Evolutionary conservation across 1,139 yeast species (phyloP), one percentile per base, ranked within the genome.

Genomic region (Hyphopichia khmerensis): DNA sequence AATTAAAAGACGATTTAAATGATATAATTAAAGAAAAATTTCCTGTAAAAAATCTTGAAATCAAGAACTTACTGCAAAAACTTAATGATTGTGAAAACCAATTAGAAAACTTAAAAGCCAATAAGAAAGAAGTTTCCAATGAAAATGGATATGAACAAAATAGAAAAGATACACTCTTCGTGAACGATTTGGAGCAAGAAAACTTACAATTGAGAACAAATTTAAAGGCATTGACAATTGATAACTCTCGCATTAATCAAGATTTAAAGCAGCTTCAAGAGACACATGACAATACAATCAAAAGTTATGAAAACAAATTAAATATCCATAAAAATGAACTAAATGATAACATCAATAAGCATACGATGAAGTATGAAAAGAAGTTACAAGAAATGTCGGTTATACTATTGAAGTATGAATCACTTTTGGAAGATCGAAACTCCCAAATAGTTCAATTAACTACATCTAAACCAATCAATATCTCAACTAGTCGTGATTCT

Each of bases 391-490:
- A 69, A 35, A 48, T 69, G 18, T 48, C 60, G 2, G 51, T 65
- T 2, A 57, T 59, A 1, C 50, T 71, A 1, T 44, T 61, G 16
- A 65, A 60, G 46, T 72, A 62, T 47, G 77, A 72, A 50, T 53
- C 56, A 2, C 47, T 69, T 16, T 48, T 75, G 2, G 73, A 69
- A 37, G 72, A 68, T 37, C 71, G 68, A 48, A 72, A 74, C 40
- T 47, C 62, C 1, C 56, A 57, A 34, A 61, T 75, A 3, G 51
- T 65, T 7, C 71, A 67, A 43, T 47, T 73, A 23, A 62, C 72
- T 2, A 59, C 72, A 0, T 64, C 79, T 2, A 65, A 61, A 43
- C 79, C 80, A 0, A 72, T 75, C 17, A 62, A 68, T 8, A 75
- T 75, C 17, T 75, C 78, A 1, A 48, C 40, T 16, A 29, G 32